These are phyloP conservation scores for Yarrowia sp. DNA, from an alignment of 805 yeast species.

Conservation along the genomic window DNA sequence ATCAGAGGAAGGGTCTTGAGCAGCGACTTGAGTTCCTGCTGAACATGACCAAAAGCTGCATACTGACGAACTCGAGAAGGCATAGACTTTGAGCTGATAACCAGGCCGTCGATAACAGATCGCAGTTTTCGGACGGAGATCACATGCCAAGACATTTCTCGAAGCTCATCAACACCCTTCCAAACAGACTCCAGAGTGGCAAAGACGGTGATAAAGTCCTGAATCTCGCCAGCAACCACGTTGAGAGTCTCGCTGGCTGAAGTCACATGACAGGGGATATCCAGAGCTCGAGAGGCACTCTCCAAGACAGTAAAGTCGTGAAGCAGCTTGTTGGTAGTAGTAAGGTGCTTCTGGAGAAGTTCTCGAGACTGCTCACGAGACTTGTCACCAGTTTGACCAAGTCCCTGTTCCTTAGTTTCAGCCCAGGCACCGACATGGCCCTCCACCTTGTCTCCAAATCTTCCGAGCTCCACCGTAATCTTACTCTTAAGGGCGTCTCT, in stretches of 20 bases:
- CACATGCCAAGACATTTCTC: constrained; percentile 57
- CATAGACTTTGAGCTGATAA: constrained; percentile 57
- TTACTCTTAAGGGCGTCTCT: constrained; percentile 54
- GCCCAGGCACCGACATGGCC: constrained; percentile 58
- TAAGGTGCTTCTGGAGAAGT: constrained; percentile 56
- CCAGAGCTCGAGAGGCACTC: constrained; percentile 15
- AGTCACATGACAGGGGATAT: constrained; percentile 46
- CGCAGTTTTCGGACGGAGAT: constrained; percentile 57
- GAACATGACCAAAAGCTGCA: constrained; percentile 69
- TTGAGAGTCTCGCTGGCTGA: constrained; percentile 43
- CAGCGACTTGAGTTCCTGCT: constrained; percentile 54
- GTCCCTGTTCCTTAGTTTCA: constrained; percentile 21
- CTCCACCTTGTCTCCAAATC: constrained; percentile 50
- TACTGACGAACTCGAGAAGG: constrained; percentile 70
- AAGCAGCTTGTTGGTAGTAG: constrained; percentile 46
- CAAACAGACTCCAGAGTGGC: constrained; percentile 60
- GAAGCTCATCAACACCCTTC: constrained; percentile 55
- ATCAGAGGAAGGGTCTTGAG: constrained; percentile 54
- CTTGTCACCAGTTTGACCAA: constrained; percentile 50
- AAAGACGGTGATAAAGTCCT: constrained; percentile 70
- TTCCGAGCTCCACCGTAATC: constrained; percentile 53
- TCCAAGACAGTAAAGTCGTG: constrained; percentile 25
- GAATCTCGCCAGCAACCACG: constrained; percentile 55
- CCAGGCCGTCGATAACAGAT: constrained; percentile 58
- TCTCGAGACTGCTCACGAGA: constrained; percentile 54